phyloP scores from a whole-genome alignment of 192 early-diverging fungal species.

The Linnemannia hyalina region DNA sequence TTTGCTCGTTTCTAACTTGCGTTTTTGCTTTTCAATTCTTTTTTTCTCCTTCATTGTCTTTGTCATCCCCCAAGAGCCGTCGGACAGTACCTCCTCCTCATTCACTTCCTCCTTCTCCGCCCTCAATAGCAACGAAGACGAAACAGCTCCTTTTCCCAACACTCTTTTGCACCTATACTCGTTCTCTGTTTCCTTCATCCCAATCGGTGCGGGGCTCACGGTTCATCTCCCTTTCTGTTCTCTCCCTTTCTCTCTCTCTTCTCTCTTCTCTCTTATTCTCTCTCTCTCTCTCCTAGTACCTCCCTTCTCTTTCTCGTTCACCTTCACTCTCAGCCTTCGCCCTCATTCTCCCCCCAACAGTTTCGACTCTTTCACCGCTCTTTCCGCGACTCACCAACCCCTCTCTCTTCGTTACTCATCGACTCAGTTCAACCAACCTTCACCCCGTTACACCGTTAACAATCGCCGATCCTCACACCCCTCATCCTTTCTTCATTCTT shows the following conservation, averaged over 20 bases:
- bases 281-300: not conserved
- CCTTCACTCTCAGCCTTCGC: not conserved
- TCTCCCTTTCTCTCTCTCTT: not conserved
- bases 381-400: not conserved
- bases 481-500: not conserved
- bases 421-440: not conserved
- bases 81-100: not conserved
- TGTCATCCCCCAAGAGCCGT: not conserved
- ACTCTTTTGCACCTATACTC: not conserved
- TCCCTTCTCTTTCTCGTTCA: not conserved
- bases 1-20: not conserved
- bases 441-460: not conserved
- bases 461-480: not conserved
- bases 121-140: not conserved
- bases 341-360: no score
- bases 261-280: not conserved
- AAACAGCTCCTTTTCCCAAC: not conserved
- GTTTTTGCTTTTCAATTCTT: not conserved
- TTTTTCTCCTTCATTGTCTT: not conserved
- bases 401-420: not conserved
- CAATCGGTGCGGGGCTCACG: constrained; percentile 1
- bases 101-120: not conserved
- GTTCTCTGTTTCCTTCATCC: not conserved
- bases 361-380: constrained; percentile 1
- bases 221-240: not conserved